Percentiles rank a stretch among this genome's conserved stretches.
These are phyloP conservation scores for Didymella keratinophila DNA, from an alignment of 2,329 filamentous ascomycete genomes.

Conservation along the genomic window DNA sequence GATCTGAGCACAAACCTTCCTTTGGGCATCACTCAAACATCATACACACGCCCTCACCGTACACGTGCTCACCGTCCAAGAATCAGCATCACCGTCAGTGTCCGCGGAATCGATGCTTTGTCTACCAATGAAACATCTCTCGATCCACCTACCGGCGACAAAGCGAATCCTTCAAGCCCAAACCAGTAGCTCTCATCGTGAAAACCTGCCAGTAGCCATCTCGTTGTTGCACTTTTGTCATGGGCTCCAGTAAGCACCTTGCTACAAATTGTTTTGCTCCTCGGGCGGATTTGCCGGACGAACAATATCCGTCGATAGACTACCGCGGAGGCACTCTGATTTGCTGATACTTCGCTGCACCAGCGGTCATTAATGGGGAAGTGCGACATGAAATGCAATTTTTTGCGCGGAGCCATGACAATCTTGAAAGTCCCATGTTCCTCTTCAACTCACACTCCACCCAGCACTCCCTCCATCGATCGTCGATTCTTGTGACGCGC, in stretches of 20 bases:
- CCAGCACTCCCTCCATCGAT: not conserved
- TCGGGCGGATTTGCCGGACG: not conserved
- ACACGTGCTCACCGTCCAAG: not conserved
- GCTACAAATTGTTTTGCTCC: not conserved
- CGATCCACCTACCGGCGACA: not conserved
- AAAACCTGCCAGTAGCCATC: not conserved
- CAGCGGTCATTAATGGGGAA: not conserved
- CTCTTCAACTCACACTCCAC: not conserved
- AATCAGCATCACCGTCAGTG: not conserved
- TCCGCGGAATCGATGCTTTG: not conserved
- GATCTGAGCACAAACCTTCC: not conserved
- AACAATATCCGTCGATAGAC: not conserved
- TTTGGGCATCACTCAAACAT: not conserved
- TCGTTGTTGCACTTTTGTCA: not conserved
- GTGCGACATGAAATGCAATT: not conserved
- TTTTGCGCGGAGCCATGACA: not conserved
- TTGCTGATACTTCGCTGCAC: not conserved
- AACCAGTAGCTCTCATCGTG: not conserved
- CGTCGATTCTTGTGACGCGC: not conserved
- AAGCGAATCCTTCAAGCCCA: not conserved
- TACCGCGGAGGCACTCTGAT: not conserved
- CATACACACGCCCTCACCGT: not conserved
- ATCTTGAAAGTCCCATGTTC: constrained; percentile 3
- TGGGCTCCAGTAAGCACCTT: not conserved
- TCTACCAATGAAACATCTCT: not conserved